phyloP scores from a whole-genome alignment of 2,329 filamentous ascomycete genomes.

The Diaporthe aspalathi region DNA sequence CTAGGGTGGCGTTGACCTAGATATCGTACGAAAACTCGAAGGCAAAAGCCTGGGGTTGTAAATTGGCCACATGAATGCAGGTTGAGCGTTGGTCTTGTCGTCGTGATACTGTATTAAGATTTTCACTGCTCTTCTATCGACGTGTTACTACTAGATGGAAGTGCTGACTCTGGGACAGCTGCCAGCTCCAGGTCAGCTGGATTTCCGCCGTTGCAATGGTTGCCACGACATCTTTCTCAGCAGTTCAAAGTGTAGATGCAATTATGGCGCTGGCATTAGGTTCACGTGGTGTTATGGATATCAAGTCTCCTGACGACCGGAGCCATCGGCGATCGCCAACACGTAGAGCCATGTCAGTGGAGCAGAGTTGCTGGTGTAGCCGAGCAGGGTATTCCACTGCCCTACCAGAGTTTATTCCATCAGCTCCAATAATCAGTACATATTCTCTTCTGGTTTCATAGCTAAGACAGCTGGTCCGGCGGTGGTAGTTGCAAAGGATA shows the following conservation, averaged over 20 bases:
- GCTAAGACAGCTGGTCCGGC: too few relatives aligned
- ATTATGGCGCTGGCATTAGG: background rate
- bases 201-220: background rate
- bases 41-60: background rate
- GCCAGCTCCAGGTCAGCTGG: background rate
- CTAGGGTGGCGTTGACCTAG: background rate
- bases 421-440: background rate
- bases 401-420: background rate
- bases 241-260: background rate
- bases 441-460: too few relatives aligned
- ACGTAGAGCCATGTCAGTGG: background rate
- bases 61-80: background rate
- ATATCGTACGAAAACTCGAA: background rate
- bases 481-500: too few relatives aligned
- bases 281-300: background rate
- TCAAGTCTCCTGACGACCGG: background rate
- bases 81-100: slow-evolving; percentile 1
- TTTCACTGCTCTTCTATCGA: background rate
- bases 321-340: background rate
- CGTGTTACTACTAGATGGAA: background rate
- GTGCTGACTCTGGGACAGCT: background rate
- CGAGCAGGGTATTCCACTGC: background rate
- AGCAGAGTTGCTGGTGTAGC: background rate
- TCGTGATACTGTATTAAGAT: background rate
- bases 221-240: background rate